These are phyloP conservation scores for Mangifera indica DNA, from an alignment of 345 rosid species.

Conservation along the genomic window DNA sequence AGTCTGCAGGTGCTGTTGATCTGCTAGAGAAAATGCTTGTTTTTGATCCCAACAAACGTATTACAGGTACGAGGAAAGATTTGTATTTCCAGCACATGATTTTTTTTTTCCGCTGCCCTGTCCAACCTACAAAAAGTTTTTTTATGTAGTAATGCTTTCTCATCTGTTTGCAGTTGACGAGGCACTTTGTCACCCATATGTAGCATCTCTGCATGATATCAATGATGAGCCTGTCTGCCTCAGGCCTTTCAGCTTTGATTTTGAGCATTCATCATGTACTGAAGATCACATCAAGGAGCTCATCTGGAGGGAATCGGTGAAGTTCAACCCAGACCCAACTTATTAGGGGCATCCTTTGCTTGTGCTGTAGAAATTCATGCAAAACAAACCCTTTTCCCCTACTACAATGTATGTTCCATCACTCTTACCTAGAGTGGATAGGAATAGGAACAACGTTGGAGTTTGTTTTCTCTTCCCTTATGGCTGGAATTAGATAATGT, in stretches of 20 bases:
- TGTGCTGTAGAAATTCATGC: constrained; percentile 18
- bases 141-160: background rate
- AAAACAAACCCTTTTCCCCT: constrained; percentile 14
- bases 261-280: constrained; percentile 78
- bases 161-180: constrained; percentile 65
- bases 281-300: constrained; percentile 96
- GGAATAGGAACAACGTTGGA: constrained; percentile 6
- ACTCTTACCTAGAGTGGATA: background rate
- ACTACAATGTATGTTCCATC: constrained; percentile 17
- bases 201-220: constrained; percentile 70
- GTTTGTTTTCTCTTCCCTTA: constrained; percentile 19
- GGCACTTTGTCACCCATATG: constrained; percentile 81
- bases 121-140: background rate
- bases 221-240: constrained; percentile 86
- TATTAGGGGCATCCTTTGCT: constrained; percentile 24
- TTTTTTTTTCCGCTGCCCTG: background rate
- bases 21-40: constrained; percentile 91
- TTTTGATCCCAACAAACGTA: constrained; percentile 88
- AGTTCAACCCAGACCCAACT: constrained; percentile 64
- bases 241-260: constrained; percentile 69
- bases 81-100: background rate
- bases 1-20: constrained; percentile 65
- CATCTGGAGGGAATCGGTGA: constrained; percentile 80
- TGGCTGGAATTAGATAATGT: constrained; percentile 11
- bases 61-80: constrained; percentile 56